Base-by-base conservation (phyloP, 2,329 filamentous ascomycete genomes). In the Pestalotiopsis fici region DNA sequence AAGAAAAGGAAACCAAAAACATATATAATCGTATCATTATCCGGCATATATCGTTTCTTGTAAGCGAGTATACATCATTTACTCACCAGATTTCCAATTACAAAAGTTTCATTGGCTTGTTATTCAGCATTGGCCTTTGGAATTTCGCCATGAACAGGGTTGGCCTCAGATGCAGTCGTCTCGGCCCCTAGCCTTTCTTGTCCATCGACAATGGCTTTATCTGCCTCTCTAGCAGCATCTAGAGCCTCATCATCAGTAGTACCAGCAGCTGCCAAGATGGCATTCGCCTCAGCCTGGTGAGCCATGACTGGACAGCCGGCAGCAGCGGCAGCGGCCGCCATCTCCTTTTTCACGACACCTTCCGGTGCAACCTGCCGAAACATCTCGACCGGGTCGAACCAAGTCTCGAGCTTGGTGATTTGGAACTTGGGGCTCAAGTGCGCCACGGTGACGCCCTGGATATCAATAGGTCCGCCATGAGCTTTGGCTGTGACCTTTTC, bases 361-460 rank as follows among this genome's bases (percentile, higher is more conserved):
- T 54, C 43, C 11, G 62, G 62, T 13, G 62, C 35, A 5, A 64
- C 50, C 62, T 64, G 62, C 28, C 62, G 50, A 43, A 64, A 56
- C 62, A 64, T 54, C 43, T 64, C 62, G 39, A 64, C 43, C 23
- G 62, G 62, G 39, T 64, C 62, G 50, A 64, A 64, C 62, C 64
- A 65, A 13, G 55, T 65, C 55, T 65, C 64, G 9, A 65, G 64
- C 50, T 64, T 64, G 18, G 43, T 64, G 47, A 47, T 35, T 59
- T 66, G 66, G 54, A 60, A 55, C 47, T 56, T 64, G 43, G 50
- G 39, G 23, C 11, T 55, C 43, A 64, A 18, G 25, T 64, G 47
- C 18, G 62, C 25, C 50, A 64, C 62, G 4, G 62, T 64, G 25
- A 64, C 47, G 7, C 62, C 62, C n/a, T 64, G 55, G 18, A 66